Base-by-base conservation (phyloP, 2,329 filamentous ascomycete species). In the Talaromyces sp. region DNA sequence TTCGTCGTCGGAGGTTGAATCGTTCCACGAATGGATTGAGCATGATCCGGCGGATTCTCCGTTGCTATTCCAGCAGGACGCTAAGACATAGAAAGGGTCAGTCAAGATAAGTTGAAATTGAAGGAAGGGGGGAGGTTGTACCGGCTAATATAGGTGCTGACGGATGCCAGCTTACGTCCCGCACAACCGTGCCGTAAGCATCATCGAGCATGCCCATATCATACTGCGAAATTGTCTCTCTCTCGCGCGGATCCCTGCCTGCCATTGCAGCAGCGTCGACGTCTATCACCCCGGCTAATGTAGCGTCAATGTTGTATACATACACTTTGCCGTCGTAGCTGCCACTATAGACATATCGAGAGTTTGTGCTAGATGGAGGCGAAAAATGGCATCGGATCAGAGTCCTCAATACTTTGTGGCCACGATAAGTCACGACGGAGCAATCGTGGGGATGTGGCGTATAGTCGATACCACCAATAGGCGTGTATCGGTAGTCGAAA, bases 361-460 rank as follows among this genome's bases (percentile, higher is more conserved):
- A 93, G 75, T 97, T 91, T 1, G 92, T 94, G 73, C 91, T 93
- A 11, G 85, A 87, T 0, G 92, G 88, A 0, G 95, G 95, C 36
- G 91, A 95, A 79, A 99, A 99, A 78, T 98, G 94, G 73, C 95
- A 98, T 67, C 95, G 85, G 70, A 98, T 97, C 47, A 98, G 83
- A 0, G 95, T 98, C 72, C 92, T 90, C 67, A 96, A 85, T 13
- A 99, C 92, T 68, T 86, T 87, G 79, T 99, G 95, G 10, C 94
- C 94, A 29, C 92, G 88, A 83, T 96, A 98, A 0, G 94, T 97
- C 56, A 98, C 95, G 2, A 97, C 82, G 0, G 91, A 96, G 80
- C 94, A 96, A 77, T 98, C 95, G 72, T 93, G 79, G 0, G 90
- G 90, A 76, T 97, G 90, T 1, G 88, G 88, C 10, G 79, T 75